Evolutionary conservation across 2,329 filamentous ascomycete species (phyloP).

Genomic region (Fusarium liriodendri): DNA sequence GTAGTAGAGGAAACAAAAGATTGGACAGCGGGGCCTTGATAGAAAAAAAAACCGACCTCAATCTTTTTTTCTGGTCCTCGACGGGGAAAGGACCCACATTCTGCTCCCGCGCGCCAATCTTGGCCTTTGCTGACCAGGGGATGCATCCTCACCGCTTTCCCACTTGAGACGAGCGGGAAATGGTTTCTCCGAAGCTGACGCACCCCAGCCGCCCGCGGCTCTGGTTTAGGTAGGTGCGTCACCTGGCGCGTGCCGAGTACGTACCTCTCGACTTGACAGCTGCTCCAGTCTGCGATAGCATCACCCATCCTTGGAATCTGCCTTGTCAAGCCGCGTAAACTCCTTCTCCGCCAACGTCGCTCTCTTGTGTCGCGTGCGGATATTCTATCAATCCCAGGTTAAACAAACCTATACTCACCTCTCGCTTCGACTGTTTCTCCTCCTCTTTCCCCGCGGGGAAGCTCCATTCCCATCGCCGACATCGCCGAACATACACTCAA

Average conservation of each 20-base stretch:
- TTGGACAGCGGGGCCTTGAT: conserved; percentile 23
- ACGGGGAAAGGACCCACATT: conserved; percentile 19
- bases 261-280: conserved; percentile 33
- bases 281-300: conserved; percentile 35
- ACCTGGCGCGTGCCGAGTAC: conserved; percentile 24
- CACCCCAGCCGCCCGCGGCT: neutral
- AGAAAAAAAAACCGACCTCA: conserved; percentile 4
- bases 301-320: conserved; percentile 39
- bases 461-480: conserved; percentile 5
- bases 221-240: neutral
- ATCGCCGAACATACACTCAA: conserved; percentile 6
- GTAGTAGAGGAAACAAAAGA: conserved; percentile 12
- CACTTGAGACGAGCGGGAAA: conserved; percentile 3
- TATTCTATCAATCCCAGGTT: neutral
- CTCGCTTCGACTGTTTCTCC: neutral
- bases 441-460: conserved; percentile 17
- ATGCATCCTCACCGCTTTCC: conserved; percentile 31
- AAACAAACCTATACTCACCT: neutral
- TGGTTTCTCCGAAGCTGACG: conserved; percentile 24
- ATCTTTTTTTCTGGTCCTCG: conserved; percentile 33
- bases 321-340: conserved; percentile 38
- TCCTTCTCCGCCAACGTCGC: conserved; percentile 20
- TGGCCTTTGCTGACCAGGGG: conserved; percentile 26
- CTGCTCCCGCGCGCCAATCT: conserved; percentile 29
- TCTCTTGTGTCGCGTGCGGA: neutral